phyloP scores from a whole-genome alignment of 225 moss, liverwort and hornwort genomes.

The Sphagnum contortum region DNA sequence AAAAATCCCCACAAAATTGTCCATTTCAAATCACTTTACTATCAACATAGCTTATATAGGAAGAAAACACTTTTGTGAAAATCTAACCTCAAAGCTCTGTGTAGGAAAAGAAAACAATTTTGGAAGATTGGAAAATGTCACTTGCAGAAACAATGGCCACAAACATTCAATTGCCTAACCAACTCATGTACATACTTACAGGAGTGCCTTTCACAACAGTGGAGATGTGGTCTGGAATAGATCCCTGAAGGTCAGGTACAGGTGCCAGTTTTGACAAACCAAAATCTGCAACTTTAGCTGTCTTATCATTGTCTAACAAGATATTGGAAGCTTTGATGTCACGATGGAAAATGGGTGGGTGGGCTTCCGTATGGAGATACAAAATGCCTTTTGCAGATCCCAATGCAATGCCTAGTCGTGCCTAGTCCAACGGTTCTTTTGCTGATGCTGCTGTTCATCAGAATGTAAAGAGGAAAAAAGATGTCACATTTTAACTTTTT shows the following conservation, averaged over 20 bases:
- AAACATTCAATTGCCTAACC: not conserved
- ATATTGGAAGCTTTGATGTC: not conserved
- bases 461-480: no score
- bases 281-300: slow-evolving; percentile 11
- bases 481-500: no score
- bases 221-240: slow-evolving; percentile 3
- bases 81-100: not conserved
- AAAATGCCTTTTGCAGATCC: slow-evolving; percentile 13
- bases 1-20: not conserved
- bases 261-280: slow-evolving; percentile 13
- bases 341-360: not conserved
- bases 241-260: slow-evolving; percentile 6
- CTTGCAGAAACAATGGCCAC: no score
- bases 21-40: not conserved
- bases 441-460: not conserved
- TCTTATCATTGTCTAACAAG: slow-evolving; percentile 2
- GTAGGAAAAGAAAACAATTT: not conserved
- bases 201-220: slow-evolving; percentile 14
- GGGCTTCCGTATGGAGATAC: not conserved
- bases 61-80: not conserved
- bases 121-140: no score
- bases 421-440: slow-evolving; percentile 1
- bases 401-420: slow-evolving; percentile 14
- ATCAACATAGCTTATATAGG: not conserved
- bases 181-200: slow-evolving; percentile 1